Evolutionary conservation across 768 basidiomycete genomes (phyloP).

Genomic region (Tulasnella sp.): DNA sequence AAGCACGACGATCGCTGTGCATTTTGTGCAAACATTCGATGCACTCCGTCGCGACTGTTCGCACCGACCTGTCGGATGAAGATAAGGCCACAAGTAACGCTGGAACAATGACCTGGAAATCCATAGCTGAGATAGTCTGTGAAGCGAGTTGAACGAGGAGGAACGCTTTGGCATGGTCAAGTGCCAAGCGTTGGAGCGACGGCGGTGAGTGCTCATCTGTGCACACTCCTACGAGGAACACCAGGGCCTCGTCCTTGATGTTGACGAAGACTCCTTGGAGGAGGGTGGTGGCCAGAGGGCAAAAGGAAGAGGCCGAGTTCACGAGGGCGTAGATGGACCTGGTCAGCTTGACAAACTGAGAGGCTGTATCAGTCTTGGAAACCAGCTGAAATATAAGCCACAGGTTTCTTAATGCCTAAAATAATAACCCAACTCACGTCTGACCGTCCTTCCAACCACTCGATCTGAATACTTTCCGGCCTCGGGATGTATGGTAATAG

Average conservation of each 20-base stretch:
- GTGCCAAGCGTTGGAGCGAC: constrained; percentile 39
- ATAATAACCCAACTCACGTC: neutral
- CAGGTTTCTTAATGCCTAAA: neutral
- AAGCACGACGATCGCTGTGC: constrained; percentile 27
- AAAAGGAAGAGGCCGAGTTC: constrained; percentile 41
- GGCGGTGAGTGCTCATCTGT: constrained; percentile 17
- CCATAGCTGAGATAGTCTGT: constrained; percentile 34
- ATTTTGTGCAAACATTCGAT: constrained; percentile 37
- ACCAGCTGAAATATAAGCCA: neutral
- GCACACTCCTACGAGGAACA: constrained; percentile 74
- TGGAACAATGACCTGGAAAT: constrained; percentile 74
- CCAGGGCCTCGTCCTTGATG: constrained; percentile 56
- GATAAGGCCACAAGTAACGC: constrained; percentile 53
- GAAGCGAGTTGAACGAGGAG: constrained; percentile 52
- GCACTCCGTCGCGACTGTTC: constrained; percentile 45
- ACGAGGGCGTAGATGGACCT: constrained; percentile 54
- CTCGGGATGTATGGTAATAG: constrained; percentile 39
- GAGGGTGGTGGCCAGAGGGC: constrained; percentile 43
- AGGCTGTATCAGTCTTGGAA: neutral
- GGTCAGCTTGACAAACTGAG: constrained; percentile 48
- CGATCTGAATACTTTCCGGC: constrained; percentile 32
- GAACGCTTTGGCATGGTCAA: constrained; percentile 71
- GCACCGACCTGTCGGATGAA: constrained; percentile 32
- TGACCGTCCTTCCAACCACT: constrained; percentile 40
- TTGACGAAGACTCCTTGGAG: constrained; percentile 55